phyloP scores from a whole-genome alignment of 495 filamentous ascomycete genomes.

The Viridothelium virens region DNA sequence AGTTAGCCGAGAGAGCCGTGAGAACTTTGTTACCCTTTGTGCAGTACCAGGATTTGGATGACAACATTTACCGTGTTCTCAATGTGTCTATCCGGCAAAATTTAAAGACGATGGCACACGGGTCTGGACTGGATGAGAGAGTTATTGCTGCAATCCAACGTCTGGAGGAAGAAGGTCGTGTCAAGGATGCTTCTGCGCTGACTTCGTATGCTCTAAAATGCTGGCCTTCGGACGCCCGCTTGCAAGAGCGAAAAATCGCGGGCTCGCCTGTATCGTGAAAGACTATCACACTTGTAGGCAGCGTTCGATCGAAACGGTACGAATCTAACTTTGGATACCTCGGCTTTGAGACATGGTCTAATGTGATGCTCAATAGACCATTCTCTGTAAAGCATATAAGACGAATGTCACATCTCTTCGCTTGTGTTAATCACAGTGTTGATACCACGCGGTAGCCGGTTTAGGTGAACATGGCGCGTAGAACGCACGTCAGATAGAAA shows the following conservation, averaged over 20 bases:
- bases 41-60: constrained; percentile 13
- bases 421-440: too few species aligned
- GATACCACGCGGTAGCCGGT: too few species aligned
- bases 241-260: background rate
- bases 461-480: too few species aligned
- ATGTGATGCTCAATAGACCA: too few species aligned
- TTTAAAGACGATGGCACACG: background rate
- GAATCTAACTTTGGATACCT: background rate
- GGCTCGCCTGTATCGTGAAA: background rate
- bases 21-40: constrained; percentile 16
- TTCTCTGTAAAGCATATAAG: too few species aligned
- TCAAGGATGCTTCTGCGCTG: background rate
- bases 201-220: background rate
- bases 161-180: background rate
- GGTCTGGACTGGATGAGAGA: background rate
- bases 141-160: background rate
- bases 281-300: background rate
- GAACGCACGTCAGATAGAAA: too few species aligned
- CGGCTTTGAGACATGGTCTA: background rate
- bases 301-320: background rate
- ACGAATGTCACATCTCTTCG: too few species aligned
- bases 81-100: background rate
- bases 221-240: background rate
- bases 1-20: constrained; percentile 21
- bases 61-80: background rate